Evolutionary conservation across 1,284 basidiomycete genomes (phyloP).

Genomic region (Irpex sp.): DNA sequence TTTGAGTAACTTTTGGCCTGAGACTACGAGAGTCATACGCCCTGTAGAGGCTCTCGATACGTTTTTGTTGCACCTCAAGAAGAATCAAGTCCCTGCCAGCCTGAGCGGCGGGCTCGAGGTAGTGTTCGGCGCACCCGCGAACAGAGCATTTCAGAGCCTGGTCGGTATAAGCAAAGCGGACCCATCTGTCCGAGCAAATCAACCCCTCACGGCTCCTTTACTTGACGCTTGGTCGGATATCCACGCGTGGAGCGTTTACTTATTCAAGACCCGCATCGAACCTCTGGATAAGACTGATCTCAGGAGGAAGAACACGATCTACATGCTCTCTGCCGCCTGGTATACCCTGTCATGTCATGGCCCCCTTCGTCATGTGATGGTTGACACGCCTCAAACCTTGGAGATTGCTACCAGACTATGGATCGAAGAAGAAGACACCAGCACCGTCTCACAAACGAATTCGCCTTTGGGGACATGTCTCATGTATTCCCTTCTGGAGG

Average conservation of each 20-base stretch:
- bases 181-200: slow-evolving; percentile 20
- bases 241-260: slow-evolving; percentile 34
- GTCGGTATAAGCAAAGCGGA: slow-evolving; percentile 32
- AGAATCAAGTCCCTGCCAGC: neutral
- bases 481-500: slow-evolving; percentile 25
- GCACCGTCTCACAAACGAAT: slow-evolving; percentile 20
- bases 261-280: slow-evolving; percentile 27
- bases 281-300: slow-evolving; percentile 11
- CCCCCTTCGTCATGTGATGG: slow-evolving; percentile 26
- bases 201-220: slow-evolving; percentile 20
- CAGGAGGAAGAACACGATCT: slow-evolving; percentile 22
- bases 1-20: neutral
- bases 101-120: neutral
- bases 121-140: slow-evolving; percentile 13
- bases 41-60: neutral
- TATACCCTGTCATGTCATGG: slow-evolving; percentile 12
- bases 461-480: slow-evolving; percentile 18
- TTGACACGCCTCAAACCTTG: slow-evolving; percentile 26
- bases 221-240: slow-evolving; percentile 31
- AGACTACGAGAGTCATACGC: neutral
- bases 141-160: slow-evolving; percentile 30
- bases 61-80: neutral
- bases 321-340: slow-evolving; percentile 13
- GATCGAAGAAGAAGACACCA: slow-evolving; percentile 29
- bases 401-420: slow-evolving; percentile 34